Evolutionary conservation across 371 early-diverging fungal genomes (phyloP), one percentile per base, ranked within the genome.

Genomic region (Mucor irregularis): DNA sequence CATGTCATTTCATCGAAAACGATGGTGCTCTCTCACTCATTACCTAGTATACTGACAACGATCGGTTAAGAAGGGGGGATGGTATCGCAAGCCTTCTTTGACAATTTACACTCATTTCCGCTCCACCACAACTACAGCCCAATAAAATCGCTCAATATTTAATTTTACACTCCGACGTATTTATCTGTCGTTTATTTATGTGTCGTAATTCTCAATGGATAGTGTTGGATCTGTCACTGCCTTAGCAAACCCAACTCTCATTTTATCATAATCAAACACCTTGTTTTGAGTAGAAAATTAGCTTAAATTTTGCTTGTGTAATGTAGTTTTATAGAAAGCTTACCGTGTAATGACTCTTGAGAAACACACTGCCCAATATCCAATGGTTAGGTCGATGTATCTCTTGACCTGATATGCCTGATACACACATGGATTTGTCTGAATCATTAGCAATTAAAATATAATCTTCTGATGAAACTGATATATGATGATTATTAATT

Each of bases 351-450:
- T 83, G 89, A 21, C 72, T 77, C 19, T 87, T 79, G 40, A 91
- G 59, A 66, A 90, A 90, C 2, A 88, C 89, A 67, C 90, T 89
- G 1, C 91, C 91, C 11, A 91, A 73, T 51, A 91, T 88, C 91
- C 91, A 91, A 1, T 77, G 68, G 13, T 77, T 60, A 5, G 33
- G 29, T 25, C 49, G 45, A 59, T 64, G 7, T 67, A 58, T 30
- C 11, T 58, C 50, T 49, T 77, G 76, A 11, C 80, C 82, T 4
- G 80, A 69, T 33, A 83, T 74, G 7, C 91, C 90, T 28, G 88
- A 88, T 49, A 91, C 65, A 58, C 93, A 91, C 60, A 76, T 62
- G 33, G 53, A 52, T n/a, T 60, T 60, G 38, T 68, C 60, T 1
- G 59, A 60, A 5, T 68, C 65, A 30, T 70, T 55, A 22, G 78